Base-by-base conservation (phyloP, 2,329 filamentous ascomycete species). In the Hypoxylon sp. region DNA sequence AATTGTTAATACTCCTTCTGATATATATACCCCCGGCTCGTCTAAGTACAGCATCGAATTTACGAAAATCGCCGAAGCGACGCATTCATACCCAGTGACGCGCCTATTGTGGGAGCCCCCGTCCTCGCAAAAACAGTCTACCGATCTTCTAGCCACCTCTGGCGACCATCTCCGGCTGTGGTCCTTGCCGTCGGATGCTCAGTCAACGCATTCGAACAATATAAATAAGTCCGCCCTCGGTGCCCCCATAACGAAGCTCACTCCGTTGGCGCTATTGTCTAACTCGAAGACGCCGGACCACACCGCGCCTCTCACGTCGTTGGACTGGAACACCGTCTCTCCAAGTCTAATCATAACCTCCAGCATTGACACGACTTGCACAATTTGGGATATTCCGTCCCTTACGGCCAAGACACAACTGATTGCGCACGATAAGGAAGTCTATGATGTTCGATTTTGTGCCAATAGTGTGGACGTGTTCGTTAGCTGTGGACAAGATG, bases 251-350 rank as follows among this genome's bases (percentile, higher is more conserved):
- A 84, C 89, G 80, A 99, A 99, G 80, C 85, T 99, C 48, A 97
- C 95, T 5, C 96, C 96, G 2, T 84, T 99, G 56, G 96, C 96
- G 0, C 86, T 99, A 57, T 85, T 99, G 15, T 98, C 95, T 35
- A 99, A 99, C 81, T 98, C 94, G 31, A 99, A 99, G 82, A 98
- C 96, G 0, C 96, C 96, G 3, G 96, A 99, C 77, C 97, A 99
- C 78, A 99, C 96, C 4, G 96, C 96, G 13, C 96, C 96, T 19
- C 88, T 99, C 65, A 99, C 96, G 1, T 98, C 94, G 15, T 86
- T 99, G 51, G 96, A 99, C 79, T 99, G 96, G 96, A 99, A 99
- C 77, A 97, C 93, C 1, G 91, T 99, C 57, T 97, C 94, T 24
- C 96, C 96, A 0, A 98, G 95, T 79, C 85, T 99, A 59, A 99